Evolutionary conservation across 345 rosid genomes (phyloP).

Genomic region (Lagerstroemia speciosa): DNA sequence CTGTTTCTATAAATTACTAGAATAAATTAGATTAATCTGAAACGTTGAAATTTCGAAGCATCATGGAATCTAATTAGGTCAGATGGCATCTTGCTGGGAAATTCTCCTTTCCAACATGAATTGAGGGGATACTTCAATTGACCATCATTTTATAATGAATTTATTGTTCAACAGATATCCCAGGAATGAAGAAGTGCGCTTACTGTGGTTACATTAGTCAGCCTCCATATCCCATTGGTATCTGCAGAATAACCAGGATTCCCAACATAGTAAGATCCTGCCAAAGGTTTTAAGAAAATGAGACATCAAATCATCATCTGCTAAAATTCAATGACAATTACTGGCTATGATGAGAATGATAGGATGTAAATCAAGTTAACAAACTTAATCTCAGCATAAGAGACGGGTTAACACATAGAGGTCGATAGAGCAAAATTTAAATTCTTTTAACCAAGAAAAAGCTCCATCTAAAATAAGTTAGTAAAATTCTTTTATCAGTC

Average conservation of each 20-base stretch:
- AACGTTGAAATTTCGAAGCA: neutral
- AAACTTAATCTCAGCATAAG: neutral
- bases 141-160: neutral
- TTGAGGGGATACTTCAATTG: neutral
- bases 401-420: neutral
- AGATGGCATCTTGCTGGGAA: neutral
- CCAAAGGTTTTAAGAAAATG: neutral
- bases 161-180: neutral
- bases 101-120: too few species aligned
- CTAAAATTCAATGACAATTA: neutral
- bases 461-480: neutral
- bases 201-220: neutral
- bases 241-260: slow-evolving; percentile 3
- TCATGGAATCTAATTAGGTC: neutral
- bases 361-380: neutral
- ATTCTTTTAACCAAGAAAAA: neutral
- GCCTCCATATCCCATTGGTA: neutral
- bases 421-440: neutral
- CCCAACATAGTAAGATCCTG: slow-evolving; percentile 6
- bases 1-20: neutral
- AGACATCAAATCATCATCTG: neutral
- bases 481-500: too few species aligned
- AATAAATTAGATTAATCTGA: neutral
- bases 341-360: neutral
- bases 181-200: neutral